Base-by-base conservation (phyloP, 1,284 basidiomycete genomes). In the Mycena sp. region DNA sequence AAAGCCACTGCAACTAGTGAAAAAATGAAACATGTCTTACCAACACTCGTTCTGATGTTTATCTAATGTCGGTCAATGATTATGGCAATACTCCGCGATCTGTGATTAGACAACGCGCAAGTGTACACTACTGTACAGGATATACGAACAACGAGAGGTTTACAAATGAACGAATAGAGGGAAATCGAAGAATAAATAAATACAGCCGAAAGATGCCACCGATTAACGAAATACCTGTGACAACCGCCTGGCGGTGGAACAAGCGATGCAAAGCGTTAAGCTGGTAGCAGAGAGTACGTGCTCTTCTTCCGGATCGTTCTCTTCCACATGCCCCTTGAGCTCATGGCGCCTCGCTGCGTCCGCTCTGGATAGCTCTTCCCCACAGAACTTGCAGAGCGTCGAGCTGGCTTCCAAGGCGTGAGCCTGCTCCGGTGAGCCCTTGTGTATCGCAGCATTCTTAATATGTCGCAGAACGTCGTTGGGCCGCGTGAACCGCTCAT, bases 301-400 rank as follows among this genome's bases (percentile, higher is more conserved):
- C 53, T 60, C 43, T 60, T 60, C 45, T 26, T 48, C 30, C 55
- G 37, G 41, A 66, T 69, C 32, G 67, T 65, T 25, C 69, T 63
- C 58, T 72, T 74, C 70, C 65, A 43, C 73, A 74, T 6, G 73
- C 5, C 58, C 57, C 45, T 65, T 71, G 6, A 54, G 35, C 60
- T 72, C 72, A 54, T 76, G 75, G 28, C 73, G 69, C 43, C 64
- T 68, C 41, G 69, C 69, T 30, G 75, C 71, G 65, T 76, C 74
- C 19, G 65, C 57, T 10, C 75, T 71, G 46, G 74, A 74, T 16
- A 74, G 68, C 23, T 67, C 59, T 44, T 60, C 45, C 1, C 57
- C 63, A 14, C 58, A 60, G 17, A 37, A 38, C 48, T 51, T 52
- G 41, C 61, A 63, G 16, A 63, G 4, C 6, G 43, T 51, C 1